Evolutionary conservation across 176 grass and related monocot species (phyloP), one percentile per base, ranked within the genome.

Genomic region (Triticum dicoccoides): DNA sequence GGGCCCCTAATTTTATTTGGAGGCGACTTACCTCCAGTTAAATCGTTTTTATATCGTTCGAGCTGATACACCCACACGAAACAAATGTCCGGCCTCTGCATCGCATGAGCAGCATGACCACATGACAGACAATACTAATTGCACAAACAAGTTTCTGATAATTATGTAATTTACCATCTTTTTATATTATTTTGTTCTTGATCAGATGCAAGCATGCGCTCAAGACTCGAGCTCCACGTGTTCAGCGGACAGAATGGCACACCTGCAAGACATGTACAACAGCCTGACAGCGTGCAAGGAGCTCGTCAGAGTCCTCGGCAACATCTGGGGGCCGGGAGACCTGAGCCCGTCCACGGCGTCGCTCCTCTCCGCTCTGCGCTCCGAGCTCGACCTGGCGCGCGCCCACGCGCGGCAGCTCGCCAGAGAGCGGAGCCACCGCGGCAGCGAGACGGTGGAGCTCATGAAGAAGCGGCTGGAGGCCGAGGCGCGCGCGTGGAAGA

Each of bases 221-320:
- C 85, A 47, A 25, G 89, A 79, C 11, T 65, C 54, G 29, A 74
- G 21, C 5, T 84, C 77, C 14, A 65, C 77, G 2, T 80, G 80
- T 11, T 61, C 61, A 9, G 58, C 47, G 38, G 42, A 73, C 58
- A 82, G 35, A 4, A 70, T 27, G 41, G 80, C 49, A n/a, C 54
- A 61, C 84, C 54, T 86, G 73, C 84, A 87, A 32, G 80, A 95
- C 73, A 79, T 98, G 73, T 87, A 80, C 82, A 89, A 82, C 73
- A 88, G 82, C 79, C 67, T 98, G 38, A 58, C 70, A 7, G 84
- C 96, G 34, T 95, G 90, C 77, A 90, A 87, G 83, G 92, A 94
- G 79, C 90, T 98, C 3, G 73, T 96, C 52, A 92, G 90, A 20
- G 88, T 90, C 14, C 47, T 96, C 34, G 63, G 80, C 79, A 80